Evolutionary conservation across 768 basidiomycete genomes (phyloP).

Genomic region (Russula foetens): DNA sequence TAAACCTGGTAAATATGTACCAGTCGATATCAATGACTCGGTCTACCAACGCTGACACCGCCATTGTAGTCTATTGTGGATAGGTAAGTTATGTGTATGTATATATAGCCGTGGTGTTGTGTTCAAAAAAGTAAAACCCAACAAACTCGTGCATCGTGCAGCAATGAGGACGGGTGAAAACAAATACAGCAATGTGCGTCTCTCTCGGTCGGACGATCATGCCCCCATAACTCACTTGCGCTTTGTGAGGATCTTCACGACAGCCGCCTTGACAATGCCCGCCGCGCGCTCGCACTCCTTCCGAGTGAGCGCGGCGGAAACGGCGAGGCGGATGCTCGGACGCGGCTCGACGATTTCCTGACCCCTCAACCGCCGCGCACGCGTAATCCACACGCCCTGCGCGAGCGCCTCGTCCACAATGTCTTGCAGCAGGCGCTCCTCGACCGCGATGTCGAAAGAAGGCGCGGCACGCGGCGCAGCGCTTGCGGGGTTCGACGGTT

Average conservation of each 20-base stretch:
- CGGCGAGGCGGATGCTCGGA: conserved; percentile 79
- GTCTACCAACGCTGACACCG: too few relatives aligned
- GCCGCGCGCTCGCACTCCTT: conserved; percentile 93
- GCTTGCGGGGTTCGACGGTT: conserved; percentile 44
- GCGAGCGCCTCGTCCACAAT: conserved; percentile 80
- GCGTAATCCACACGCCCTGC: conserved; percentile 81
- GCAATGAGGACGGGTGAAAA: too few relatives aligned
- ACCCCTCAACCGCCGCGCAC: conserved; percentile 70
- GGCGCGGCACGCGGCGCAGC: conserved; percentile 38
- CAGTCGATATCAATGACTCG: too few relatives aligned
- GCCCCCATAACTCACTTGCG: conserved; percentile 31
- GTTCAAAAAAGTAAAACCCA: too few relatives aligned
- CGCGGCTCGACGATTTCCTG: conserved; percentile 79
- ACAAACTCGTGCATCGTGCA: too few relatives aligned
- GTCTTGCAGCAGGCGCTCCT: conserved; percentile 82
- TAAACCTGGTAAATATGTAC: too few relatives aligned
- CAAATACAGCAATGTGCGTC: too few relatives aligned
- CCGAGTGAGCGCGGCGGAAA: conserved; percentile 69
- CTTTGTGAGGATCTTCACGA: conserved; percentile 65
- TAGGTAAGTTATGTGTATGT: too few relatives aligned
- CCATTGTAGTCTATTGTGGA: too few relatives aligned
- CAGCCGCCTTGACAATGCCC: conserved; percentile 58
- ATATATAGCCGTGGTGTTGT: too few relatives aligned
- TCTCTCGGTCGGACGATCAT: too few relatives aligned
- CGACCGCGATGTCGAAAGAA: conserved; percentile 48